phyloP scores from a whole-genome alignment of 2,329 filamentous ascomycete species.

The Paecilomyces formosus region DNA sequence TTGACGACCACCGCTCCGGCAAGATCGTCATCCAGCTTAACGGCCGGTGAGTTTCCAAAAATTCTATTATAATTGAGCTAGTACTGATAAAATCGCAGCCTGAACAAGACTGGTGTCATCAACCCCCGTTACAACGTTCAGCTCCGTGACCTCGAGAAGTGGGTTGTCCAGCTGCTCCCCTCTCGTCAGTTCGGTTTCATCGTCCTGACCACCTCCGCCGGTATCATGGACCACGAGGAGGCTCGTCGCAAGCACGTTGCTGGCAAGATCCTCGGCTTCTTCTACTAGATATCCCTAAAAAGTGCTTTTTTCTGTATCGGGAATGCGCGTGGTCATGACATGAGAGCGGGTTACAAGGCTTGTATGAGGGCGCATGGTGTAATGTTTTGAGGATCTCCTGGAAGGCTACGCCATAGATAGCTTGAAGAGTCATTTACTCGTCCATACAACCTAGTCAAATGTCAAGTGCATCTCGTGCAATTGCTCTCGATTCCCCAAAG shows the following conservation, averaged over 20 bases:
- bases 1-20: slow-evolving; percentile 98
- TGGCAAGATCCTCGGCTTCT: slow-evolving; percentile 99
- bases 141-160: slow-evolving; percentile 97
- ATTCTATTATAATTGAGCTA: slow-evolving; percentile 1
- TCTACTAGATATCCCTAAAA: slow-evolving; percentile 62
- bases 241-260: slow-evolving; percentile 97
- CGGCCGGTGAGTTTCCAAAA: slow-evolving; percentile 57
- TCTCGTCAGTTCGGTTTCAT: slow-evolving; percentile 99
- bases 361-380: slow-evolving; percentile 14
- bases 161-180: slow-evolving; percentile 97
- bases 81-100: slow-evolving; percentile 30
- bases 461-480: slow-evolving; percentile 7
- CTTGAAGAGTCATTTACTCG: slow-evolving; percentile 9
- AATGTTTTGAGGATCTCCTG: slow-evolving; percentile 16
- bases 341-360: slow-evolving; percentile 12
- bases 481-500: slow-evolving; percentile 2
- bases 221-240: slow-evolving; percentile 99
- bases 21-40: slow-evolving; percentile 99
- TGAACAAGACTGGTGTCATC: slow-evolving; percentile 99
- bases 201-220: slow-evolving; percentile 96
- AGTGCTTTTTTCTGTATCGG: slow-evolving; percentile 20
- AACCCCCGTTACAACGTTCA: slow-evolving; percentile 99
- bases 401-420: slow-evolving; percentile 19
- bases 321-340: slow-evolving; percentile 10
- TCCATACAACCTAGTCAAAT: slow-evolving; percentile 2